phyloP scores from a whole-genome alignment of 805 yeast species.

The Saccharomyces jurei region DNA sequence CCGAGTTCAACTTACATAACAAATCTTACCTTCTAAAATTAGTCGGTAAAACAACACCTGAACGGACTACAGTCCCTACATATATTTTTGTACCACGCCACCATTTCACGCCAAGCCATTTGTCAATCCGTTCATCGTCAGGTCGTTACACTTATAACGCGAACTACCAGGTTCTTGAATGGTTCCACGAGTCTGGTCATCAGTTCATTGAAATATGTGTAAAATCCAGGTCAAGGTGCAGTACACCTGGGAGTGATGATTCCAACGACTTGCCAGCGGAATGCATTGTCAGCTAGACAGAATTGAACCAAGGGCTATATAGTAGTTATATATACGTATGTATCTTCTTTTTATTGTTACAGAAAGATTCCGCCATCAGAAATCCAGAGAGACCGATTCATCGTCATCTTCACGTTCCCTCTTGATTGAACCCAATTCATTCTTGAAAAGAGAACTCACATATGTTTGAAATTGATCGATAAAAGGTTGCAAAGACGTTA shows the following conservation, averaged over 20 bases:
- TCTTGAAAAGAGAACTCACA: constrained; percentile 49
- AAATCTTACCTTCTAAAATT: constrained; percentile 44
- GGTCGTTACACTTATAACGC: constrained; percentile 51
- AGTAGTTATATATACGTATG: neutral
- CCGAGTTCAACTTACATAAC: constrained; percentile 51
- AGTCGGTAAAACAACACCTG: constrained; percentile 22
- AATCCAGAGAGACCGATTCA: neutral
- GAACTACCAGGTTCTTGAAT: constrained; percentile 49
- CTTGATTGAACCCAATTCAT: constrained; percentile 37
- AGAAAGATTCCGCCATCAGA: neutral
- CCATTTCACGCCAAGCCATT: constrained; percentile 52
- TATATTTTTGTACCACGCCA: constrained; percentile 60
- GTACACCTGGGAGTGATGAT: neutral
- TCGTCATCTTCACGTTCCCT: constrained; percentile 35
- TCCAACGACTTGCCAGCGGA: neutral
- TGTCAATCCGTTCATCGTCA: constrained; percentile 42
- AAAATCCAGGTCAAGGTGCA: neutral
- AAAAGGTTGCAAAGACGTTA: constrained; percentile 64
- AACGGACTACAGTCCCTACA: constrained; percentile 28
- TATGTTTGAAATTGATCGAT: constrained; percentile 57
- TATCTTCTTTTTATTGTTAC: neutral
- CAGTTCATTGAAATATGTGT: constrained; percentile 29
- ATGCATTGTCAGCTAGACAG: neutral
- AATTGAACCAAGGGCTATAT: neutral
- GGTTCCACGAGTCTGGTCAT: constrained; percentile 53